Evolutionary conservation across 2,329 filamentous ascomycete species (phyloP), one percentile per base, ranked within the genome.

Genomic region (Zymoseptoria crescenta): DNA sequence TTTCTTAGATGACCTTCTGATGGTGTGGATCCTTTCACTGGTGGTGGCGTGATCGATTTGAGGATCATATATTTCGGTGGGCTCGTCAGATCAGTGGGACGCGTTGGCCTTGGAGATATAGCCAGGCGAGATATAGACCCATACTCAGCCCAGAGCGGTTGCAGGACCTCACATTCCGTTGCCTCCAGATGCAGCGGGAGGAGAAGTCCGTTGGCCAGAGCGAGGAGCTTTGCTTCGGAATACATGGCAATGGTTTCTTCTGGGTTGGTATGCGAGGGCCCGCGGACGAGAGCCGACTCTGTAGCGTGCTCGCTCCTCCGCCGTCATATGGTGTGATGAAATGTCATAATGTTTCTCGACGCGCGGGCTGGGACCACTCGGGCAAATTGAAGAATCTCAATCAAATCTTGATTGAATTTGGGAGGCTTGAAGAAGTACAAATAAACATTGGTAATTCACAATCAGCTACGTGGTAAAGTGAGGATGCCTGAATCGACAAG

Each of bases 1-100:
- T 88, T 88, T 6, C 86, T 80, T 0, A 83, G 65, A 63, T 88
- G 85, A 0, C 85, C 83, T 65, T 87, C 85, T 45, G 85, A 80
- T 2, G 73, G 65, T n/a, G 64, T 64, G 27, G 61, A 65, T 0
- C 56, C 61, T 35, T n/a, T 20, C 9, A 29, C 59, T 56, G 48
- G 70, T 57, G 83, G 82, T 6, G 83, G 83, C 0, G 79, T 79
- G 48, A 87, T 83, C 56, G 84, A 75, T 67, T 87, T 87, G 6
- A 87, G 70, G 9, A 87, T 77, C 41, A 84, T 52, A 8, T 73
- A 16, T 75, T 73, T 0, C 68, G 70, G 35, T n/a, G 35, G 5
- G 16, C 24, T 4, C 4, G 35, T 5, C 4, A 13, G 0, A 16
- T 45, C 4, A 7, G 16, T 45, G 16, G 35, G n/a, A 16, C 4